Percentiles rank a stretch among this genome's conserved stretches.
These are phyloP conservation scores for Xylaria sp. DNA, from an alignment of 2,329 filamentous ascomycete genomes.

Conservation along the genomic window DNA sequence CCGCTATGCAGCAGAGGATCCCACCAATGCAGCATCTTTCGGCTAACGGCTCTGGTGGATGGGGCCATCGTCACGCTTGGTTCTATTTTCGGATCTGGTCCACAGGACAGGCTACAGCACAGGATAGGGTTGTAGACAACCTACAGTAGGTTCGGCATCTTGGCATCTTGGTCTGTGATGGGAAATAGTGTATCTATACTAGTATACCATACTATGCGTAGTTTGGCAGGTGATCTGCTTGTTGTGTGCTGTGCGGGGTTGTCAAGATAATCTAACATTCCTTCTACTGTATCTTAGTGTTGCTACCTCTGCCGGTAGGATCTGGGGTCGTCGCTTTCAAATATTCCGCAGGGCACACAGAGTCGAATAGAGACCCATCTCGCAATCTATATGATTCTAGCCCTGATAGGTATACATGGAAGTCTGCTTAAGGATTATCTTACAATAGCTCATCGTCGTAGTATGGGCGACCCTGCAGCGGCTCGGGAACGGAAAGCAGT, in stretches of 20 bases:
- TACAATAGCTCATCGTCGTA: slow-evolving; percentile 8
- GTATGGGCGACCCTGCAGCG: slow-evolving; percentile 35
- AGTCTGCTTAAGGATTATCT: neutral
- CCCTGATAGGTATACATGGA: neutral
- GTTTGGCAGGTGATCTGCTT: neutral
- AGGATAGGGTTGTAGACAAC: neutral
- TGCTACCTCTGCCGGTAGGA: no score
- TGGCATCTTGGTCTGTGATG: neutral
- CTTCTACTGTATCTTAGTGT: no score
- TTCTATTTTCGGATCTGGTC: slow-evolving; percentile 20
- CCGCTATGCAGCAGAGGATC: slow-evolving; percentile 10
- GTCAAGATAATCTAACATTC: no score
- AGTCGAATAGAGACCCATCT: neutral
- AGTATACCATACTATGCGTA: no score
- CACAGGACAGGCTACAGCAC: neutral
- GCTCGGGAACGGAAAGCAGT: slow-evolving; percentile 30
- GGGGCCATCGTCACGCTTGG: neutral
- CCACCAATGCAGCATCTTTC: neutral
- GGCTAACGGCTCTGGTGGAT: neutral
- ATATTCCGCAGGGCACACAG: no score
- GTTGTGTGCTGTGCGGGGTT: no score
- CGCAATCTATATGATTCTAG: neutral
- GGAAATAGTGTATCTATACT: neutral
- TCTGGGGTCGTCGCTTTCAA: no score
- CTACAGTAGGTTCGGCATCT: neutral